phyloP scores from a whole-genome alignment of 805 yeast genomes.

The Candida maesae region DNA sequence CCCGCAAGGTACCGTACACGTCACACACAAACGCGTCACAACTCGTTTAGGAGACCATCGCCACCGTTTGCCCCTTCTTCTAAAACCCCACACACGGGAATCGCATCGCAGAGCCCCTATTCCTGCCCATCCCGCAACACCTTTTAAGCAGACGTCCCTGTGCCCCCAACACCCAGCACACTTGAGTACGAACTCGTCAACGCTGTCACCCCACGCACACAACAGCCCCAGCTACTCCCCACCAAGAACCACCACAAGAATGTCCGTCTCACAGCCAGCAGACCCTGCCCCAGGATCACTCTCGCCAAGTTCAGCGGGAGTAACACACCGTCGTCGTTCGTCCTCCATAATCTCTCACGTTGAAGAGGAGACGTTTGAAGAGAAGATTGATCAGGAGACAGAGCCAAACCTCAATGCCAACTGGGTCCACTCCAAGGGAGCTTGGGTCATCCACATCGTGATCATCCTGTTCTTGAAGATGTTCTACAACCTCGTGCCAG shows the following conservation, averaged over 20 bases:
- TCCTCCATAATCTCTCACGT: slow-evolving; percentile 89
- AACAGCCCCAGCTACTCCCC: background rate
- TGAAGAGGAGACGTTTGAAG: slow-evolving; percentile 89
- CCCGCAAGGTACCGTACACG: too few species aligned
- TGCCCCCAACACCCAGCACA: background rate
- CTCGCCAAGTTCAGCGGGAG: slow-evolving; percentile 18
- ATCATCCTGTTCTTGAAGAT: slow-evolving; percentile 70
- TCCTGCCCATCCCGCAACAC: too few species aligned
- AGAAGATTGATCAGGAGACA: slow-evolving; percentile 84
- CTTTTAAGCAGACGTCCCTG: background rate
- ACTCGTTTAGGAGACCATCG: background rate
- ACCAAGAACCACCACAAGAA: background rate
- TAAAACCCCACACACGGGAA: background rate
- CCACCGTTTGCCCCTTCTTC: background rate
- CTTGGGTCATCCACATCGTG: slow-evolving; percentile 91
- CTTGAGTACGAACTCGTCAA: background rate
- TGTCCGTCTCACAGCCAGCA: slow-evolving; percentile 8
- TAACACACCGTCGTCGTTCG: slow-evolving; percentile 60
- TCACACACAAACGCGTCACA: background rate
- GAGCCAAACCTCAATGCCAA: slow-evolving; percentile 89
- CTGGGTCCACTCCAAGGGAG: slow-evolving; percentile 96
- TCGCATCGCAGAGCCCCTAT: background rate
- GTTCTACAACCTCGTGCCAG: slow-evolving; percentile 75
- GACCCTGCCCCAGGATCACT: slow-evolving; percentile 18
- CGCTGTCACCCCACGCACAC: background rate